Evolutionary conservation across 768 basidiomycete genomes (phyloP).

Genomic region (Phallus indusiatus): DNA sequence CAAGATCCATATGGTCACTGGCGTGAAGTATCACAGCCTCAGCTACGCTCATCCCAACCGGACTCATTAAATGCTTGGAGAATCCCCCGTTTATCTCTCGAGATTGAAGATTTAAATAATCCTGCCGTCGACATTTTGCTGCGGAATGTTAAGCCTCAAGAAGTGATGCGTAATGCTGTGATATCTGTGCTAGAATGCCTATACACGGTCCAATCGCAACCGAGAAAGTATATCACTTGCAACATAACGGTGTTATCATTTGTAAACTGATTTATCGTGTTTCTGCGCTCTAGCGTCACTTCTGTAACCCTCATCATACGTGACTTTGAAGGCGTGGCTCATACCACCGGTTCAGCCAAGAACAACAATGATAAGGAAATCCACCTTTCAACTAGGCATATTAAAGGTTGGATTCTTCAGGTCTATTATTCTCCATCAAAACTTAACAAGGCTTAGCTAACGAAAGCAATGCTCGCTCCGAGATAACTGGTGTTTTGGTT

Average conservation of each 20-base stretch:
- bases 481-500: slow-evolving; percentile 60
- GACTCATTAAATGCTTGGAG: slow-evolving; percentile 28
- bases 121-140: slow-evolving; percentile 51
- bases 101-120: slow-evolving; percentile 50
- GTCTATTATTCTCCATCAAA: not conserved
- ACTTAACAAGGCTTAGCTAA: slow-evolving; percentile 15
- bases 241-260: slow-evolving; percentile 10
- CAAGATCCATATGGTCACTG: slow-evolving; percentile 1
- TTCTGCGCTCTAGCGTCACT: slow-evolving; percentile 12
- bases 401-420: slow-evolving; percentile 23
- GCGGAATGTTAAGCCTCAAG: slow-evolving; percentile 34
- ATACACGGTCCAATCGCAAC: slow-evolving; percentile 38
- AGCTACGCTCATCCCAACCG: not conserved
- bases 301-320: slow-evolving; percentile 14
- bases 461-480: slow-evolving; percentile 36
- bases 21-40: not conserved
- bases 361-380: slow-evolving; percentile 55
- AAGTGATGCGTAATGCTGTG: slow-evolving; percentile 30
- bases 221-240: slow-evolving; percentile 31
- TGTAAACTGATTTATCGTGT: slow-evolving; percentile 31
- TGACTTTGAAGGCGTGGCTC: slow-evolving; percentile 57
- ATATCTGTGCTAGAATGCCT: slow-evolving; percentile 29
- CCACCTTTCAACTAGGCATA: slow-evolving; percentile 59
- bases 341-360: slow-evolving; percentile 45
- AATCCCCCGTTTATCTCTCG: slow-evolving; percentile 46